Conservation (phyloP, 306 rosid species). For the Prinsepia uniflora region DNA sequence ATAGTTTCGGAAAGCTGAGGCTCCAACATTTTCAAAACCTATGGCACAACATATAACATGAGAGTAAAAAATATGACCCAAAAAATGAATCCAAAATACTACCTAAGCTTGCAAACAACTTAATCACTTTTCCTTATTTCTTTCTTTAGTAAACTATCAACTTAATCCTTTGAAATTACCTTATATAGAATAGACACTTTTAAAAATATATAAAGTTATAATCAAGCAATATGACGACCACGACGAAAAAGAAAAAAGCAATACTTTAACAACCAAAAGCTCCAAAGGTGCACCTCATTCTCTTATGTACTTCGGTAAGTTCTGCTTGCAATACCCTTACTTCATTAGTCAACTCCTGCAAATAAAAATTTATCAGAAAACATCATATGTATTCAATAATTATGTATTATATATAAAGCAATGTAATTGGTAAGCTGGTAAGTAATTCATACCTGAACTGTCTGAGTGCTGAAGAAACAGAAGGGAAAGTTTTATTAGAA, state of each 20-base stretch:
- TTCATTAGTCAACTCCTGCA: slow-evolving; percentile 54
- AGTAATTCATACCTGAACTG: slow-evolving; percentile 48
- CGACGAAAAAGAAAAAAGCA: slow-evolving; percentile 50
- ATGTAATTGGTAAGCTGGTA: neutral
- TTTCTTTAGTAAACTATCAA: neutral
- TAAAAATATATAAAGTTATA: neutral
- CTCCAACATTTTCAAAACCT: neutral
- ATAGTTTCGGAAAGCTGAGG: neutral
- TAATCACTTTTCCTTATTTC: neutral
- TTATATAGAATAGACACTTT: neutral
- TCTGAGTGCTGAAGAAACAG: slow-evolving; percentile 51
- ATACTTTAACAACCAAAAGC: slow-evolving; percentile 59
- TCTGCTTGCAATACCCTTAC: slow-evolving; percentile 46
- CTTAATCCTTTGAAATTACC: neutral
- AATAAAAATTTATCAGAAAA: slow-evolving; percentile 23
- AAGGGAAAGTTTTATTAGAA: slow-evolving; percentile 14
- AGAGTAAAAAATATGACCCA: neutral
- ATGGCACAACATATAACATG: neutral
- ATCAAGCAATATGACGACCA: slow-evolving; percentile 22
- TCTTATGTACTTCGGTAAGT: slow-evolving; percentile 50
- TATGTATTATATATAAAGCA: neutral
- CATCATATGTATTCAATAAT: neutral
- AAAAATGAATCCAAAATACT: neutral
- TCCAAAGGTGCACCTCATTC: slow-evolving; percentile 83
- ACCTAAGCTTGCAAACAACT: slow-evolving; percentile 2